Evolutionary conservation across 495 filamentous ascomycete species (phyloP).

Genomic region (Penicillium silybi): DNA sequence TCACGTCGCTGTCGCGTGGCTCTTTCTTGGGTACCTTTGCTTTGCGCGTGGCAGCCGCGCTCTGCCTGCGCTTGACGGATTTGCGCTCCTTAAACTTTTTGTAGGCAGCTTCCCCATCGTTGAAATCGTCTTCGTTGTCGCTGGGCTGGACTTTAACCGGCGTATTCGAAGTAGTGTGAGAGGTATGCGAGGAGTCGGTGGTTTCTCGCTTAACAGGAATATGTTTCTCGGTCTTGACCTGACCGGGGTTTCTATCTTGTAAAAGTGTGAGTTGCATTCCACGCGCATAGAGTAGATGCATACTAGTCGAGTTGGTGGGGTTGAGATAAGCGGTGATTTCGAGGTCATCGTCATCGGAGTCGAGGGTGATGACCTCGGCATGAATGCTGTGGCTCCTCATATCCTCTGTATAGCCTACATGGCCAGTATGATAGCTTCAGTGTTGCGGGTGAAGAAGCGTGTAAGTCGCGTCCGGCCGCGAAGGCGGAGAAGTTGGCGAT

Average conservation of each 20-base stretch:
- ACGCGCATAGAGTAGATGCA: constrained; percentile 10
- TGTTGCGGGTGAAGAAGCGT: not conserved
- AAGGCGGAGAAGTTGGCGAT: constrained; percentile 20
- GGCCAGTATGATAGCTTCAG: not conserved
- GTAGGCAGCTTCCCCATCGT: constrained; percentile 52
- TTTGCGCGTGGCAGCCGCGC: constrained; percentile 44
- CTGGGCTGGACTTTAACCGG: constrained; percentile 15
- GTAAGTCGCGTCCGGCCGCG: not conserved
- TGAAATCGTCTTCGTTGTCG: constrained; percentile 39
- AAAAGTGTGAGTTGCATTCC: constrained; percentile 17
- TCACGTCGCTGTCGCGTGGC: constrained; percentile 10
- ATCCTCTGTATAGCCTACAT: constrained; percentile 6
- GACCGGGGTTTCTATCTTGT: not conserved
- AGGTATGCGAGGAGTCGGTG: constrained; percentile 8
- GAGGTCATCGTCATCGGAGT: constrained; percentile 42
- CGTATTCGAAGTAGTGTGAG: constrained; percentile 14
- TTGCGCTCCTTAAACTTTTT: constrained; percentile 58
- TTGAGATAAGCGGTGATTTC: constrained; percentile 25
- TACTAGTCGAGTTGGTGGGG: constrained; percentile 6
- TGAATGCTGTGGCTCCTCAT: constrained; percentile 9
- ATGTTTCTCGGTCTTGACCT: not conserved
- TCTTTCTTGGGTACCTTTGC: constrained; percentile 34
- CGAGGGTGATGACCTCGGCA: constrained; percentile 25
- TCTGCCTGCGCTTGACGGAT: constrained; percentile 49
- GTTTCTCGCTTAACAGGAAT: constrained; percentile 8